Base-by-base conservation (phyloP, 352 stramenopile species). In the Globisporangium yorkense region DNA sequence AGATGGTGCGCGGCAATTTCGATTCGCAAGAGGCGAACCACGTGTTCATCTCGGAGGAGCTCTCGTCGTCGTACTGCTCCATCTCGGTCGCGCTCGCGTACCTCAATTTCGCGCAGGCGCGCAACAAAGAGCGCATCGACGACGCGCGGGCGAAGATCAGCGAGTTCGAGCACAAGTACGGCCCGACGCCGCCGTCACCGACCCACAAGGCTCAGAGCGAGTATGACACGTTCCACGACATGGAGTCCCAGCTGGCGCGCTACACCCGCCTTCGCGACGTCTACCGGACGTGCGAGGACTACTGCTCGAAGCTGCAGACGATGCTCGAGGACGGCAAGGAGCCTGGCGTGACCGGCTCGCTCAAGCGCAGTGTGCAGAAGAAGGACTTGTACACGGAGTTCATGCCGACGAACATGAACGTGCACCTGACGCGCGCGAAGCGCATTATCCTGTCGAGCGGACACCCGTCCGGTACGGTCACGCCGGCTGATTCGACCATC, bases 321-420 rank as follows among this genome's bases (percentile, higher is more conserved):
- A 89, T 88, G 57, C 66, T 93, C 5, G 80, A 90, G 47, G 72
- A 90, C 39, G 85, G 85, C 33, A 82, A 82, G 10, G 85, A 95
- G 53, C 81, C 87, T 24, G 85, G 85, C 3, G 87, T 95, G 56
- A 95, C 85, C 3, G 81, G 83, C 4, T 89, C 76, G 44, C 57
- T 95, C 27, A 93, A 93, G 59, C 85, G 85, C 33, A 93, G 83
- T 57, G 89, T 82, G 35, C 82, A 88, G 70, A 95, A 93, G 61
- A 95, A 95, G 51, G 85, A 95, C 59, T 77, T 91, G 65, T 71
- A 73, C 6, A 84, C 80, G 1, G 76, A 87, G 48, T 95, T 95
- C 56, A 95, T 95, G 85, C 74, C 83, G 2, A 92, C 81, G 10
- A 95, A 95, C 67, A 54, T 95, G 1, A 92, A 92, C 56, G 91